Evolutionary conservation across 2,329 filamentous ascomycete genomes (phyloP), one percentile per base, ranked within the genome.

Genomic region (Nemania diffusa): DNA sequence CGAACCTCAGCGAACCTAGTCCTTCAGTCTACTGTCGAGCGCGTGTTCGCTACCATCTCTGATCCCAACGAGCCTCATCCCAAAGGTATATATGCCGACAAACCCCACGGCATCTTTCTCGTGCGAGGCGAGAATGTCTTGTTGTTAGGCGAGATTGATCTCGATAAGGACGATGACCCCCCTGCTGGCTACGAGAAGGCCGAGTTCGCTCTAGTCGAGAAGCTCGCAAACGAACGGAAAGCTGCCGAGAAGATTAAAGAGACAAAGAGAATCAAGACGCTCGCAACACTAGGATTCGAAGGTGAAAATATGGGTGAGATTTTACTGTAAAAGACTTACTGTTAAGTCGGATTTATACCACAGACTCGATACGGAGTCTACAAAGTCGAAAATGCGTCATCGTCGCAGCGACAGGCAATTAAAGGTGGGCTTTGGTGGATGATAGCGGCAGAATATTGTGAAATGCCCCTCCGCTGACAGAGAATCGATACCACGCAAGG

Each of bases 121-220:
- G 93, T 99, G 52, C 87, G 96, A 66, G 96, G 96, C 73, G 96
- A 99, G 83, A 99, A 99, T 79, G 96, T 99, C n/a, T 85, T 97
- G 58, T 84, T 99, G 51, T 87, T 98, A 20, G 96, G 96, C 42
- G 97, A 98, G 81, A 97, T 99, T 75, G 96, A 99, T 79, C 88
- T 99, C 26, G 96, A 99, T 83, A 93, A 92, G 77, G 96, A 99
- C 80, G 96, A 99, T 79, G 90, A 97, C 65, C 85, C 93, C 15
- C 93, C 93, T 0, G 79, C 84, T 4, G 89, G 90, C 34, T 93
- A 91, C 70, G 83, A 88, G 74, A 77, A 79, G 70, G 93, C 89
- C 1, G 86, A 92, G 0, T 83, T 89, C 55, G 87, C 91, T 53
- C 82, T 90, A 70, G 92, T 97, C 42, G 89, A 90, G 71, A 88